phyloP scores from a whole-genome alignment of 2,329 filamentous ascomycete species.

The Fusarium buxicola region DNA sequence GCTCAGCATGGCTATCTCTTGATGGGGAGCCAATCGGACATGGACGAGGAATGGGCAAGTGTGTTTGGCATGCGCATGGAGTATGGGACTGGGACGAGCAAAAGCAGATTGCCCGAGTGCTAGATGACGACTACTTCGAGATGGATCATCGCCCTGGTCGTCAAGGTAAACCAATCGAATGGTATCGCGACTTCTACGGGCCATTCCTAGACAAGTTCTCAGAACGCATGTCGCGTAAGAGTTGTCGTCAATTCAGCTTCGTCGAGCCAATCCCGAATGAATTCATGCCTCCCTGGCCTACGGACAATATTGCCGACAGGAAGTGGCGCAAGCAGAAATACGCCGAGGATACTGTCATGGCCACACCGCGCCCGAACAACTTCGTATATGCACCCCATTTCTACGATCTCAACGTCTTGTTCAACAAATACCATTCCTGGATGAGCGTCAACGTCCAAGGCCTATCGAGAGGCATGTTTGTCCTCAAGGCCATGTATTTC shows the following conservation, averaged over 20 bases:
- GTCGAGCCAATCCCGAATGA: conserved; percentile 57
- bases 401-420: conserved; percentile 57
- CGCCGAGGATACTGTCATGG: conserved; percentile 45
- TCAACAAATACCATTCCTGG: conserved; percentile 50
- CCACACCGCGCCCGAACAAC: conserved; percentile 45
- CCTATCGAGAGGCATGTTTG: conserved; percentile 54
- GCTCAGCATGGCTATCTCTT: conserved; percentile 50
- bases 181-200: conserved; percentile 57
- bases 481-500: conserved; percentile 56
- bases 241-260: conserved; percentile 49
- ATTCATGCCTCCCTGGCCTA: conserved; percentile 54
- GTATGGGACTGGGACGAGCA: conserved; percentile 53
- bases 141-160: conserved; percentile 53
- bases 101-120: conserved; percentile 44
- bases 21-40: conserved; percentile 21
- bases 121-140: conserved; percentile 52
- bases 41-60: conserved; percentile 48
- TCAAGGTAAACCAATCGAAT: conserved; percentile 52
- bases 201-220: conserved; percentile 54
- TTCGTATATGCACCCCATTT: conserved; percentile 58
- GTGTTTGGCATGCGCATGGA: conserved; percentile 55
- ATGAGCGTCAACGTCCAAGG: conserved; percentile 57
- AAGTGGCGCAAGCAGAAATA: conserved; percentile 38
- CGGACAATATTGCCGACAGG: conserved; percentile 20
- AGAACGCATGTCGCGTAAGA: conserved; percentile 49